phyloP scores from a whole-genome alignment of 2,329 filamentous ascomycete genomes.

The Elsinoe perseae region DNA sequence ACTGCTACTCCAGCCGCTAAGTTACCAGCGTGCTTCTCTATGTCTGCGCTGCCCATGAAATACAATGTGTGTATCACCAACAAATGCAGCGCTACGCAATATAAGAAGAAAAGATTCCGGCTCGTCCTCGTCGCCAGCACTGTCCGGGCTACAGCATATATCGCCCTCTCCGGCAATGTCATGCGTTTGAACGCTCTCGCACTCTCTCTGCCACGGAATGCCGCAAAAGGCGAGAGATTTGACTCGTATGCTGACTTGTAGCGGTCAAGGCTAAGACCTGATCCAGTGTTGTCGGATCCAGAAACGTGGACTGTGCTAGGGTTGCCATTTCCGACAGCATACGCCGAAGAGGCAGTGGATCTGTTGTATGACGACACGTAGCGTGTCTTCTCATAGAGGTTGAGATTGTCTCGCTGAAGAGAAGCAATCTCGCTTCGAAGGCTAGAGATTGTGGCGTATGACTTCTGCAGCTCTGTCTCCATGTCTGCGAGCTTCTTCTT shows the following conservation, averaged over 20 bases:
- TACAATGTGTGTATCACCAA: constrained; percentile 82
- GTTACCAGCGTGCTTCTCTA: constrained; percentile 54
- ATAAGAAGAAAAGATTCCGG: constrained; percentile 86
- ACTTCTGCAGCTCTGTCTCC: constrained; percentile 80
- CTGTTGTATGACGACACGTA: constrained; percentile 86
- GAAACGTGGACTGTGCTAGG: constrained; percentile 58
- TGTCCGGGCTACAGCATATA: constrained; percentile 85
- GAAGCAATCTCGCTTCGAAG: constrained; percentile 85
- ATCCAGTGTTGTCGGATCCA: constrained; percentile 46
- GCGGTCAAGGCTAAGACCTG: constrained; percentile 66
- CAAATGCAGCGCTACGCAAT: constrained; percentile 81
- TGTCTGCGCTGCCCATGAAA: constrained; percentile 65
- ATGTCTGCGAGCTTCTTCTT: constrained; percentile 91
- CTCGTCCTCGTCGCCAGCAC: constrained; percentile 84
- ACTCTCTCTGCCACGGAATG: constrained; percentile 88
- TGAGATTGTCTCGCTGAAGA: constrained; percentile 91
- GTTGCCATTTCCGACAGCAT: constrained; percentile 54
- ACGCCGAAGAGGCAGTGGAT: constrained; percentile 52
- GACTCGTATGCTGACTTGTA: constrained; percentile 92
- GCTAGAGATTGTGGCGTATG: constrained; percentile 72
- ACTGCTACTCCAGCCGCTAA: constrained; percentile 39
- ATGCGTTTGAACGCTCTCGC: constrained; percentile 86
- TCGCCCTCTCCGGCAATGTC: constrained; percentile 80
- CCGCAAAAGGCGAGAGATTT: constrained; percentile 90
- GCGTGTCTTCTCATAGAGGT: constrained; percentile 92